These are phyloP conservation scores for Alternaria sp. DNA, from an alignment of 2,329 filamentous ascomycete genomes.

Conservation along the genomic window DNA sequence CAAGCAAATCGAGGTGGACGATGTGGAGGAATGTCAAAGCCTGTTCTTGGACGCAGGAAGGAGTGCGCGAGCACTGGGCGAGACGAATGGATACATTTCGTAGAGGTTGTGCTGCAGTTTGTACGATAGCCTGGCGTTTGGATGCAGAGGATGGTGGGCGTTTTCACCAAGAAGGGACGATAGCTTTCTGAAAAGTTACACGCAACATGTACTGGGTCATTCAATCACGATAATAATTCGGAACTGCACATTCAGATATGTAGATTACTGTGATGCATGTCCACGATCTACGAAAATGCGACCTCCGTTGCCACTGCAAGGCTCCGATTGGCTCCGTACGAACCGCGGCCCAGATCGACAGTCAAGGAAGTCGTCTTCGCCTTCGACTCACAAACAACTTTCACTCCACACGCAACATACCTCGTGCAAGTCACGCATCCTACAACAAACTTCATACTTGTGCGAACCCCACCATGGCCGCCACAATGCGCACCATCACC, in stretches of 20 bases:
- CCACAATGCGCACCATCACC: conserved; percentile 25
- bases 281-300: background rate
- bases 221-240: conserved; percentile 6
- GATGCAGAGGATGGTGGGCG: conserved; percentile 11
- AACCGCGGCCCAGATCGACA: conserved; percentile 13
- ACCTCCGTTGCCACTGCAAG: conserved; percentile 27
- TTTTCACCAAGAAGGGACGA: conserved; percentile 9
- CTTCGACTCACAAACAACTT: conserved; percentile 5
- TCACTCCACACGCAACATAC: background rate
- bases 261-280: background rate
- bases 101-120: conserved; percentile 20
- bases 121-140: conserved; percentile 23
- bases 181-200: conserved; percentile 14
- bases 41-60: conserved; percentile 58
- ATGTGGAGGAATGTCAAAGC: conserved; percentile 59
- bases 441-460: background rate
- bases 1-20: conserved; percentile 59
- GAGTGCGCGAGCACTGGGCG: conserved; percentile 50
- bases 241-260: background rate
- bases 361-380: conserved; percentile 7
- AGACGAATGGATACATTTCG: conserved; percentile 43
- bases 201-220: conserved; percentile 7
- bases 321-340: conserved; percentile 29
- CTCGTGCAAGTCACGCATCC: background rate
- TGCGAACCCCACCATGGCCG: background rate